Percentiles rank a stretch among this genome's conserved stretches.
These are phyloP conservation scores for Eucalyptus urophylla DNA, from an alignment of 345 rosid species.

Conservation along the genomic window DNA sequence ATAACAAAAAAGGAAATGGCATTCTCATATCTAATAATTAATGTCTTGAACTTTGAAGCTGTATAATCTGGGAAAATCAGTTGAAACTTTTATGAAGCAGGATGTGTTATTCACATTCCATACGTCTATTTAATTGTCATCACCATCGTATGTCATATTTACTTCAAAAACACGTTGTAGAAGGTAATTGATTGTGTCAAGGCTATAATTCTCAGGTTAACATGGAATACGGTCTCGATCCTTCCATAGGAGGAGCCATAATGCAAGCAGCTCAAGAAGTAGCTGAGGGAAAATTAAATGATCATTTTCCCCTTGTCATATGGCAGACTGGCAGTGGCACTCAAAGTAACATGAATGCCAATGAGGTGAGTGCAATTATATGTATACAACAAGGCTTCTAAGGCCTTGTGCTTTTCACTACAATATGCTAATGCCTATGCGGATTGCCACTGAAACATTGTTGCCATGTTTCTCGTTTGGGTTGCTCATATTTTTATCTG, in stretches of 20 bases:
- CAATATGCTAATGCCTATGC: background rate
- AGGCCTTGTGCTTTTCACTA: background rate
- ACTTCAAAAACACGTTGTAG: background rate
- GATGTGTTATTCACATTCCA: background rate
- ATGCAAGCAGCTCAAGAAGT: conserved; percentile 96
- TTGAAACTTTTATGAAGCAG: background rate
- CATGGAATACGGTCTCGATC: conserved; percentile 89
- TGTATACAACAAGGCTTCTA: background rate
- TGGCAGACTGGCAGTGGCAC: conserved; percentile 99
- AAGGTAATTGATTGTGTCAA: background rate
- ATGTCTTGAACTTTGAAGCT: background rate
- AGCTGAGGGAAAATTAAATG: conserved; percentile 75
- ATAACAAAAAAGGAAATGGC: background rate
- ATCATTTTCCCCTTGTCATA: conserved; percentile 84
- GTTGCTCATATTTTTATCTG: background rate
- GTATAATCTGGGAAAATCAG: background rate
- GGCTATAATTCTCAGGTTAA: conserved; percentile 42
- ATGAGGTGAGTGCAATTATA: conserved; percentile 47
- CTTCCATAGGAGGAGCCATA: conserved; percentile 70
- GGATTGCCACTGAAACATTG: background rate
- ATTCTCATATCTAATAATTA: background rate
- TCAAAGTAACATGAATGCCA: conserved; percentile 99
- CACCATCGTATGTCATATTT: background rate
- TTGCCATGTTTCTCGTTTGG: background rate
- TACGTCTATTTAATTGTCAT: background rate